Evolutionary conservation across 2,329 filamentous ascomycete species (phyloP).

Genomic region (Neofusicoccum sp.): DNA sequence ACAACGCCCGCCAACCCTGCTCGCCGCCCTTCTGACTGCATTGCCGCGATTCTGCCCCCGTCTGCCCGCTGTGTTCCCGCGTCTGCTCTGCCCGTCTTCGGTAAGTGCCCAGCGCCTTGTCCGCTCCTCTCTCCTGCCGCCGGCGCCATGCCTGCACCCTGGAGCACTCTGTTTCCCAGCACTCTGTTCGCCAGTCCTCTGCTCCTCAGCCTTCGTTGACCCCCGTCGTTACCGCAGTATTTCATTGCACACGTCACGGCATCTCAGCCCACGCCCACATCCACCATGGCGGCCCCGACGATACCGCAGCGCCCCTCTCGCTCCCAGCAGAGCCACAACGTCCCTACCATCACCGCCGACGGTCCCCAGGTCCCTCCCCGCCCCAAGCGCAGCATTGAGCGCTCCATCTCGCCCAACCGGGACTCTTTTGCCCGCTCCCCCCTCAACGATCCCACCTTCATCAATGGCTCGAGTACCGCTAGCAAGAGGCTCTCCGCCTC

Average conservation of each 20-base stretch:
- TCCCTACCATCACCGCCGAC: constrained; percentile 45
- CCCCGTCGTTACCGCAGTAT: background rate
- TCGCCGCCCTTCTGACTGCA: background rate
- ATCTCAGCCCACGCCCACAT: background rate
- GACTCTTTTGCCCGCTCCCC: constrained; percentile 83
- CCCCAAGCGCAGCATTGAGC: constrained; percentile 66
- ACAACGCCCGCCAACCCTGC: constrained; percentile 14
- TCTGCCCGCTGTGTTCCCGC: background rate
- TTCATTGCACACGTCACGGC: background rate
- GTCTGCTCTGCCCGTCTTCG: background rate
- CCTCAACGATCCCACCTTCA: constrained; percentile 67
- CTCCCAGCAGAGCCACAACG: constrained; percentile 45
- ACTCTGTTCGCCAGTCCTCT: too few species aligned
- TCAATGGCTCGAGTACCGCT: constrained; percentile 32
- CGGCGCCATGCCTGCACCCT: constrained; percentile 6
- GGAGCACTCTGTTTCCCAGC: background rate
- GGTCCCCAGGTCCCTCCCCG: constrained; percentile 77
- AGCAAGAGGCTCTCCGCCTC: constrained; percentile 33
- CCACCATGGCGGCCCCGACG: constrained; percentile 50
- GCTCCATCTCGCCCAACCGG: constrained; percentile 73
- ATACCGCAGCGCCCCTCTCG: constrained; percentile 64
- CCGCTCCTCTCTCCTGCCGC: background rate
- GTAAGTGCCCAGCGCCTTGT: constrained; percentile 13
- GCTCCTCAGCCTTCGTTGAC: background rate
- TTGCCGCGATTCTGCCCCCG: background rate